Evolutionary conservation across 768 basidiomycete species (phyloP).

Genomic region (Pisolithus albus): DNA sequence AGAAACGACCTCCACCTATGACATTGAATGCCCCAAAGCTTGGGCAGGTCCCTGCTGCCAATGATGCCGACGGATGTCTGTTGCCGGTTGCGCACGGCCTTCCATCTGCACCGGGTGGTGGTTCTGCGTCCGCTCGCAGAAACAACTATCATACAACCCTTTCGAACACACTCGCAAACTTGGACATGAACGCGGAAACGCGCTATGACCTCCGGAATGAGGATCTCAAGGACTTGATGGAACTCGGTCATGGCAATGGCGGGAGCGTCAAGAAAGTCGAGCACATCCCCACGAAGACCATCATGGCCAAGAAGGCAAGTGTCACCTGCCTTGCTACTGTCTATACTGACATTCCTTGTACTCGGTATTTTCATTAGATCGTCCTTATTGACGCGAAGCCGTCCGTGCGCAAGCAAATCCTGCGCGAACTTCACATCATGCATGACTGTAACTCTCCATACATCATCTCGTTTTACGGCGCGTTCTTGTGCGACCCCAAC

Average conservation of each 20-base stretch:
- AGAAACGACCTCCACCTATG: slow-evolving; percentile 81
- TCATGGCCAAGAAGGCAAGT: slow-evolving; percentile 97
- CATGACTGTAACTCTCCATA: slow-evolving; percentile 90
- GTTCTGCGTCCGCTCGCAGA: slow-evolving; percentile 47
- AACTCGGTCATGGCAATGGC: slow-evolving; percentile 94
- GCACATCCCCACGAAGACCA: slow-evolving; percentile 81
- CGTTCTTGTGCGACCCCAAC: slow-evolving; percentile 94
- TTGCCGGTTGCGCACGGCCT: slow-evolving; percentile 42
- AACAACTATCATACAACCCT: slow-evolving; percentile 76
- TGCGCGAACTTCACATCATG: slow-evolving; percentile 98
- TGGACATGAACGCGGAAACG: slow-evolving; percentile 81
- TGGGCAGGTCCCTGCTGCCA: slow-evolving; percentile 27
- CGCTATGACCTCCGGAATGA: slow-evolving; percentile 82
- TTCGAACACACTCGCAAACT: slow-evolving; percentile 75
- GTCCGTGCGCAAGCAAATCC: slow-evolving; percentile 92
- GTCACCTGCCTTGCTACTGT: not conserved
- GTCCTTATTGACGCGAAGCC: slow-evolving; percentile 97
- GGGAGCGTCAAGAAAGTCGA: slow-evolving; percentile 96
- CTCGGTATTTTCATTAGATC: slow-evolving; percentile 46
- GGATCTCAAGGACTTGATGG: slow-evolving; percentile 84
- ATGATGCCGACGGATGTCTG: slow-evolving; percentile 34
- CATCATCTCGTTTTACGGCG: slow-evolving; percentile 97
- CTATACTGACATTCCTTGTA: not conserved
- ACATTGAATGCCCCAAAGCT: slow-evolving; percentile 68
- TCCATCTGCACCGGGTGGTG: slow-evolving; percentile 48